A percentile compares a stretch with the other conserved stretches of the same genome.
These are phyloP conservation scores for Chrysophaeum taylorii DNA, from an alignment of 352 stramenopile species.

Conservation along the genomic window DNA sequence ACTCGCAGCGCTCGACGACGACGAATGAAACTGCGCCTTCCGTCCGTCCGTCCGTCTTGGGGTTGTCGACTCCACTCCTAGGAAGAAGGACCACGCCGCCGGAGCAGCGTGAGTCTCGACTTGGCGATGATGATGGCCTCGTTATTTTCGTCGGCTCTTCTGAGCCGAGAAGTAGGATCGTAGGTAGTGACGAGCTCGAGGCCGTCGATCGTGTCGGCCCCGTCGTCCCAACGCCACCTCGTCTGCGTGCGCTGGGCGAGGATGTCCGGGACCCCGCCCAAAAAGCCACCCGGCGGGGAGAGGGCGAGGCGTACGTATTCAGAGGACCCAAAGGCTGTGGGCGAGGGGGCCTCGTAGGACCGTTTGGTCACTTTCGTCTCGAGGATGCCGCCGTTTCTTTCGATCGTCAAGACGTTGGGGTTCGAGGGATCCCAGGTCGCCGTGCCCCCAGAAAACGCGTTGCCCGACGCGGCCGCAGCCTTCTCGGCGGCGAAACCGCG, in stretches of 20 bases:
- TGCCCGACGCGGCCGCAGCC: background rate
- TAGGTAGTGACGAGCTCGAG: background rate
- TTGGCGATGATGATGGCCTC: background rate
- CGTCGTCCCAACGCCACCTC: background rate
- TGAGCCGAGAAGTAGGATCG: background rate
- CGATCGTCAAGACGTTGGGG: background rate
- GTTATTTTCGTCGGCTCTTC: background rate
- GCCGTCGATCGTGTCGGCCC: background rate
- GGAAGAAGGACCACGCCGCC: too few species aligned
- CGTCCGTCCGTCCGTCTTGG: too few species aligned
- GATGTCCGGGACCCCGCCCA: background rate
- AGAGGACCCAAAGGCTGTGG: background rate
- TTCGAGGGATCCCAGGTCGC: background rate
- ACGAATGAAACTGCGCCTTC: too few species aligned
- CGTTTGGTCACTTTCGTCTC: slow-evolving; percentile 6
- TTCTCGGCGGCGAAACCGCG: background rate
- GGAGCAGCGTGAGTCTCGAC: background rate
- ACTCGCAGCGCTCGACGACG: too few species aligned
- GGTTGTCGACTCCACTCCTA: too few species aligned
- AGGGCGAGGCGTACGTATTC: background rate
- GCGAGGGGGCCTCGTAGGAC: background rate
- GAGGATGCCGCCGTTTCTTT: background rate
- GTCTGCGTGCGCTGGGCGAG: background rate
- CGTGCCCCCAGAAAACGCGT: background rate
- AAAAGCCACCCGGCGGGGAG: background rate